Base-by-base conservation (phyloP, 176 grass and related monocot genomes). In the Cymbopogon citratus region DNA sequence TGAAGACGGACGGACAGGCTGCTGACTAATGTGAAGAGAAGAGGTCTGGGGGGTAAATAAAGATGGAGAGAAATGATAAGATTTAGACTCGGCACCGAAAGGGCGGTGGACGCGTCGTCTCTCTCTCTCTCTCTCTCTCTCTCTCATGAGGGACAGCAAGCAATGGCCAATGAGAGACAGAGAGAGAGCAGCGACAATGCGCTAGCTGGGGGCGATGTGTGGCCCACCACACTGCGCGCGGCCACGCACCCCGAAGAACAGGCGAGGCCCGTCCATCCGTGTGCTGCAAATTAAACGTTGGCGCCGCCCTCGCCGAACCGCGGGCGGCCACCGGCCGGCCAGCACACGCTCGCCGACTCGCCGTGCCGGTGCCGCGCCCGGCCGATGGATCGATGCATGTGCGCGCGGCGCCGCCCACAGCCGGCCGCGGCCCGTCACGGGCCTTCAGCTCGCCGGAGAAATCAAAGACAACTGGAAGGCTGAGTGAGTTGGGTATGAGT, bases 1-100 rank as follows among this genome's bases (percentile, higher is more conserved):
- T 16, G n/a, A n/a, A n/a, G n/a, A n/a, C n/a, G 14, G 66, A 19
- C 27, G 48, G 15, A 16, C 15, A 19, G 52, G 19, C 52, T 56
- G 52, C 52, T 56, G 52, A 56, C 52, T 69, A 43, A 69, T 69
- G 71, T 21, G 7, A n/a, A 56, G 51, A 54, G 51, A 51, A 34
- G 74, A 49, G 46, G n/a, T n/a, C n/a, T n/a, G n/a, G n/a, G n/a
- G 26, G 36, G 63, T 36, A 75, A 19, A 45, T 70, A 69, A 11
- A 33, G 31, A 68, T 54, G 39, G 34, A 76, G 71, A 23, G 48
- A 29, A 19, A 82, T 63, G 49, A 63, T 68, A 45, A 74, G 81
- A 64, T 83, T 79, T 77, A 67, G 71, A 66, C 59, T n/a, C n/a
- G n/a, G 51, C 63, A 63, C 51, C 63, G 46, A 85, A 76, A 63